Conservation (phyloP, 2,329 filamentous ascomycete species). For the Aspergillus pseudoviridinutans region DNA sequence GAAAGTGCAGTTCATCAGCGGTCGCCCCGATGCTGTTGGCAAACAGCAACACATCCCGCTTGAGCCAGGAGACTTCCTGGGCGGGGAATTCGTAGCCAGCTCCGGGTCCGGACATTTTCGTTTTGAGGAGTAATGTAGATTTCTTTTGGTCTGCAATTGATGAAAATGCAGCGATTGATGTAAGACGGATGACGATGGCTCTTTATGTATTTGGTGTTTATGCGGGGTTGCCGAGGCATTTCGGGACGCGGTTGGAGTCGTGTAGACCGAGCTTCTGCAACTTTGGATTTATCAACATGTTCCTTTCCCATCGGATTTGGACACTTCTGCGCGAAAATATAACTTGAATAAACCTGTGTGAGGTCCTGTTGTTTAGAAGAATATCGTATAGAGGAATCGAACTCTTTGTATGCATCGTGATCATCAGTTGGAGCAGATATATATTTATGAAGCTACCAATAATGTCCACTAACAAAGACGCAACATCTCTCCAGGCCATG, state of each 20-base stretch:
- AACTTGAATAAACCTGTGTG: not conserved
- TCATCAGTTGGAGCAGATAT: not conserved
- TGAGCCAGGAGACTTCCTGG: conserved; percentile 74
- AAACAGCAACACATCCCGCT: conserved; percentile 85
- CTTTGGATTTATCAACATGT: not conserved
- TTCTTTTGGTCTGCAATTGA: not conserved
- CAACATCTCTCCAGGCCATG: not conserved
- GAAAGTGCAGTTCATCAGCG: conserved; percentile 84
- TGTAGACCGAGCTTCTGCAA: not conserved
- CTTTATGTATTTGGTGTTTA: not conserved
- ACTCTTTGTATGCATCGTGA: not conserved
- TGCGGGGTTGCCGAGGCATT: conserved; percentile 6
- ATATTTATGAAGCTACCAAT: not conserved
- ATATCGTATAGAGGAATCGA: not conserved
- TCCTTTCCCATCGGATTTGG: not conserved
- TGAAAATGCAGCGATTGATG: not conserved
- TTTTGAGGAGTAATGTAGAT: not conserved
- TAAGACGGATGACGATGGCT: not conserved
- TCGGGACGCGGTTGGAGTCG: not conserved
- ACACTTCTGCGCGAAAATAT: not conserved
- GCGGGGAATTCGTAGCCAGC: conserved; percentile 76
- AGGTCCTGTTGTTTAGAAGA: not conserved
- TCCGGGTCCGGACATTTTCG: conserved; percentile 49
- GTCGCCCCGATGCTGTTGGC: conserved; percentile 83
- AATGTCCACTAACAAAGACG: not conserved